These are phyloP conservation scores for Bruguiera gymnorhiza DNA, from an alignment of 345 rosid genomes.

Conservation along the genomic window DNA sequence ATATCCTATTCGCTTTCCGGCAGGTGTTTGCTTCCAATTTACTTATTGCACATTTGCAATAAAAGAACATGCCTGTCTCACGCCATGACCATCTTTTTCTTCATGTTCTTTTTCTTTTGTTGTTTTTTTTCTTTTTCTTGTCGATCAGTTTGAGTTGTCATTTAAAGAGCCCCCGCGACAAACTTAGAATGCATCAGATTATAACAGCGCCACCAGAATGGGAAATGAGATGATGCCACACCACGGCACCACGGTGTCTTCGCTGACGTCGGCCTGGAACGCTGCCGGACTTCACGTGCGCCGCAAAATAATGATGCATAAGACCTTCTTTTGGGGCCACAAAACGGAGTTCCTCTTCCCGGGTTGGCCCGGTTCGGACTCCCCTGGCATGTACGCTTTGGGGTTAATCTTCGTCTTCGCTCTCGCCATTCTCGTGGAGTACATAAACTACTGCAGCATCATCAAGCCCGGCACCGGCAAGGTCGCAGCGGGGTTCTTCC, in stretches of 20 bases:
- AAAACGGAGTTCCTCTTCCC: slow-evolving; percentile 51
- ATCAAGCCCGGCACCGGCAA: slow-evolving; percentile 49
- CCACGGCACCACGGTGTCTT: neutral
- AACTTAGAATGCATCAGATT: neutral
- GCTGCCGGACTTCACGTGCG: slow-evolving; percentile 19
- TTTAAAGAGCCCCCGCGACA: too few species aligned
- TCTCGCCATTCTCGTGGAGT: slow-evolving; percentile 57
- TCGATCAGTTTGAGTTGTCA: too few species aligned
- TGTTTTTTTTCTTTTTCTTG: too few species aligned
- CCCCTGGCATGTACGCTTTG: slow-evolving; percentile 55
- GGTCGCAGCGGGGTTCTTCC: slow-evolving; percentile 48
- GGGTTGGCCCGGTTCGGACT: slow-evolving; percentile 70
- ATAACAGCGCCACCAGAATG: neutral
- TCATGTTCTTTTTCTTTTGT: neutral
- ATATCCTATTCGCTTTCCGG: slow-evolving; percentile 1
- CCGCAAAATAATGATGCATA: slow-evolving; percentile 18
- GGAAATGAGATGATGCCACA: neutral
- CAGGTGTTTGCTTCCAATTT: slow-evolving; percentile 18
- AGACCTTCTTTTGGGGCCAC: slow-evolving; percentile 69
- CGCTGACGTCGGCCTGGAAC: slow-evolving; percentile 22
- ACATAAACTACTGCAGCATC: slow-evolving; percentile 39
- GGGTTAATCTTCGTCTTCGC: slow-evolving; percentile 59
- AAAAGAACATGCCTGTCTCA: neutral
- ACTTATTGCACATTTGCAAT: slow-evolving; percentile 21
- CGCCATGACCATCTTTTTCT: neutral